Conservation (phyloP, 768 basidiomycete genomes). For the Pleurotus salmoneostramineus region DNA sequence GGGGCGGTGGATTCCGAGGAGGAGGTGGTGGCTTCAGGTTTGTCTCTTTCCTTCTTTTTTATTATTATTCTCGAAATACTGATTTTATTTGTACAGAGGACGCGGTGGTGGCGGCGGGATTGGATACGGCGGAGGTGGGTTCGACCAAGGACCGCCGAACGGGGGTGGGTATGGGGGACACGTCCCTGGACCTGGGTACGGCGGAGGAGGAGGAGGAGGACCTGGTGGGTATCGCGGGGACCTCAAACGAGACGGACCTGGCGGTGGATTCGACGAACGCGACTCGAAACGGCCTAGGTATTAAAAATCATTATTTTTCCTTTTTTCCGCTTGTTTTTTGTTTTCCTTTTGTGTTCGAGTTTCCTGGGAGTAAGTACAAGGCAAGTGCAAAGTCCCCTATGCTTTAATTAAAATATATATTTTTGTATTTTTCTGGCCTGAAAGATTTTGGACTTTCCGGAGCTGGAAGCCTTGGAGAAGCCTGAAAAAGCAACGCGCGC, state of each 20-base stretch:
- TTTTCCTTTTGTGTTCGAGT: too few species aligned
- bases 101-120: conserved; percentile 72
- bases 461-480: too few species aligned
- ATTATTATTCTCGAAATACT: conserved; percentile 9
- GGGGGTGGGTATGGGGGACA: conserved; percentile 25
- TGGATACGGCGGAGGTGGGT: conserved; percentile 65
- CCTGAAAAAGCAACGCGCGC: too few species aligned
- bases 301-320: conserved; percentile 28
- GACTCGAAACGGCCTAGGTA: conserved; percentile 81
- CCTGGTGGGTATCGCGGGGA: conserved; percentile 62
- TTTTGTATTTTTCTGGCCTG: too few species aligned
- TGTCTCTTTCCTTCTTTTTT: neutral
- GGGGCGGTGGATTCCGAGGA: conserved; percentile 37
- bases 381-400: too few species aligned
- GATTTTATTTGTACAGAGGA: conserved; percentile 20
- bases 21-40: conserved; percentile 39
- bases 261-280: conserved; percentile 80
- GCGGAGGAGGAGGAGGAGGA: neutral
- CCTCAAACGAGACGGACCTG: conserved; percentile 74
- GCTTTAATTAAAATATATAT: too few species aligned
- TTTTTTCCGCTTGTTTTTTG: too few species aligned
- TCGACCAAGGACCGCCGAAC: conserved; percentile 34
- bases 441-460: too few species aligned
- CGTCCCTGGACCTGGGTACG: conserved; percentile 17
- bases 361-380: too few species aligned